A percentile compares a stretch with the other conserved stretches of the same genome.
Evolutionary conservation across 1,284 basidiomycete species (phyloP).

Genomic region (Schizophyllum amplum): DNA sequence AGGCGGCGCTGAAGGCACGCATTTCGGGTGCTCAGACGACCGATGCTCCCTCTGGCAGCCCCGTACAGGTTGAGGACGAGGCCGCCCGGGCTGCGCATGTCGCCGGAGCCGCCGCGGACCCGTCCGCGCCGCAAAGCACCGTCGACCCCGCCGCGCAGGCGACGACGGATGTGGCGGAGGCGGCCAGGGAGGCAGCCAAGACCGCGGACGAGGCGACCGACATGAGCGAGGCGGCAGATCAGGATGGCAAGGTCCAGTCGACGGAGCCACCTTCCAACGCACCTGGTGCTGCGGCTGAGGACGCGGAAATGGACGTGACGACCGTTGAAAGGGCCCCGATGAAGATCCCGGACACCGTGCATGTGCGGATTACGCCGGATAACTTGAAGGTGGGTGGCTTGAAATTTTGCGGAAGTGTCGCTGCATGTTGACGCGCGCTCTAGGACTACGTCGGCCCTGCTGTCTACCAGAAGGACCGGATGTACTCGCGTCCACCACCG

Average conservation of each 20-base stretch:
- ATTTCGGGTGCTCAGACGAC: not conserved
- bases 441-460: slow-evolving; percentile 92
- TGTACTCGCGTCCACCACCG: slow-evolving; percentile 80
- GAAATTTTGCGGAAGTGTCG: not conserved
- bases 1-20: not conserved
- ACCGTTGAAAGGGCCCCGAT: slow-evolving; percentile 79
- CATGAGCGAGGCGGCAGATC: too few species aligned
- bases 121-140: not conserved
- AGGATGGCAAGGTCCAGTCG: slow-evolving; percentile 22
- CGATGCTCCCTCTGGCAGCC: too few species aligned
- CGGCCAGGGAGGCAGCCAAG: slow-evolving; percentile 18
- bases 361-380: slow-evolving; percentile 77
- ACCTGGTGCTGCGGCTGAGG: slow-evolving; percentile 15
- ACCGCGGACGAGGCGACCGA: too few species aligned
- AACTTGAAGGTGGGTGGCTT: slow-evolving; percentile 52
- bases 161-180: slow-evolving; percentile 1
- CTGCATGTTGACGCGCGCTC: not conserved
- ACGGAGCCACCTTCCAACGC: slow-evolving; percentile 29
- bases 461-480: slow-evolving; percentile 90
- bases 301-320: slow-evolving; percentile 46
- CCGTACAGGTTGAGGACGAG: not conserved
- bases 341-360: slow-evolving; percentile 72
- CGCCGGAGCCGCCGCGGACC: not conserved
- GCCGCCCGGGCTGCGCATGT: not conserved
- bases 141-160: slow-evolving; percentile 10